phyloP scores from a whole-genome alignment of 805 yeast genomes.

The Saturnispora gosingensis region DNA sequence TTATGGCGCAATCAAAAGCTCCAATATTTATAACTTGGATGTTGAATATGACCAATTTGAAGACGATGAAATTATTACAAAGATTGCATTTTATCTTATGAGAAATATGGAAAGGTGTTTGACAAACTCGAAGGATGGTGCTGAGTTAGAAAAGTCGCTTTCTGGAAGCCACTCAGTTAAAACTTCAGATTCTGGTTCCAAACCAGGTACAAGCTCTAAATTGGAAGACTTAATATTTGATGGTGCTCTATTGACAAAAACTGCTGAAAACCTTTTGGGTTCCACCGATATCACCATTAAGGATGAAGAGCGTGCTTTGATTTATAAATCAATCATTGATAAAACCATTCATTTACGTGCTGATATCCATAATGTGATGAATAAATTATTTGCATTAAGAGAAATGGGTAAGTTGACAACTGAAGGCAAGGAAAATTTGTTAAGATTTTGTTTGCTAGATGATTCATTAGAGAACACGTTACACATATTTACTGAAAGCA shows the following conservation, averaged over 20 bases:
- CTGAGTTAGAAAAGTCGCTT: background rate
- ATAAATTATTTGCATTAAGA: conserved; percentile 37
- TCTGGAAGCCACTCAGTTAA: background rate
- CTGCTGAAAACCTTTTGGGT: conserved; percentile 58
- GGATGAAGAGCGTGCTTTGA: conserved; percentile 33
- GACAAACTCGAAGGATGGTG: conserved; percentile 10
- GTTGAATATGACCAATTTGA: conserved; percentile 41
- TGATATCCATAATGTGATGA: conserved; percentile 45
- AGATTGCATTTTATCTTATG: conserved; percentile 49
- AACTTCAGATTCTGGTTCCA: conserved; percentile 10
- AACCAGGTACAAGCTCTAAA: conserved; percentile 10
- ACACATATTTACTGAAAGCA: conserved; percentile 32
- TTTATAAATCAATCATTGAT: conserved; percentile 42
- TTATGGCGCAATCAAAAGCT: conserved; percentile 40
- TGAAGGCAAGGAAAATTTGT: conserved; percentile 46
- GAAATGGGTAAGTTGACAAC: conserved; percentile 38
- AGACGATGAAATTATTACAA: conserved; percentile 42
- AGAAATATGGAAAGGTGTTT: conserved; percentile 43
- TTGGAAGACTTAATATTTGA: conserved; percentile 63
- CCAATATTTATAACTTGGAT: conserved; percentile 43
- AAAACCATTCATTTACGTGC: conserved; percentile 40
- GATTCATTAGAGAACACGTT: conserved; percentile 45
- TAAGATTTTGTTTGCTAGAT: conserved; percentile 46
- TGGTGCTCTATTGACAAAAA: conserved; percentile 63
- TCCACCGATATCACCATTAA: conserved; percentile 23